Conservation (phyloP, 2,329 filamentous ascomycete genomes). For the Arthroderma uncinatum region DNA sequence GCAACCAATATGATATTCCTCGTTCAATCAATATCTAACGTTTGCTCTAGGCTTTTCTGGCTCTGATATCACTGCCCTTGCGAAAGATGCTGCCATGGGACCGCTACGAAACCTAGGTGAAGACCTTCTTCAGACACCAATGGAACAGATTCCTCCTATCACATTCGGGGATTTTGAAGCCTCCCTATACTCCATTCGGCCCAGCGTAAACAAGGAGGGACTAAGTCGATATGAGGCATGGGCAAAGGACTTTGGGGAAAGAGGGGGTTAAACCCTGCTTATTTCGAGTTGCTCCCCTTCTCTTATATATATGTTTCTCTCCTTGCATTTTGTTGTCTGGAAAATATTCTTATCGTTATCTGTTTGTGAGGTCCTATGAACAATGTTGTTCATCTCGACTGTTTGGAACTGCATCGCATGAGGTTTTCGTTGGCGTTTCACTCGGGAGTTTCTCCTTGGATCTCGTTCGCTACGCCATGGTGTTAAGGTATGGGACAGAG, state of each 20-base stretch:
- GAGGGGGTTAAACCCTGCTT: constrained; percentile 51
- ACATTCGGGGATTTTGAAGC: constrained; percentile 70
- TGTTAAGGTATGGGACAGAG: not conserved
- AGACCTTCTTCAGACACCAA: constrained; percentile 76
- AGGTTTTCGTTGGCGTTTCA: not conserved
- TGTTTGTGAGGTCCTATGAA: not conserved
- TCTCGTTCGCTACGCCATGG: not conserved
- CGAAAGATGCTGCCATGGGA: constrained; percentile 97
- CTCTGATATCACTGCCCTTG: constrained; percentile 89
- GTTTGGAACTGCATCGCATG: constrained; percentile 1
- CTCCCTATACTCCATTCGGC: constrained; percentile 73
- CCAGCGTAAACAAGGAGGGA: constrained; percentile 76
- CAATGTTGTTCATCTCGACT: not conserved
- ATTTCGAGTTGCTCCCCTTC: not conserved
- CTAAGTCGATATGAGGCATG: constrained; percentile 87
- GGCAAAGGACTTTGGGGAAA: constrained; percentile 85
- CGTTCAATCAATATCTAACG: constrained; percentile 3
- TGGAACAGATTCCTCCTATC: constrained; percentile 89
- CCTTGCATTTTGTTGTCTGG: not conserved
- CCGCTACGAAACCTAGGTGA: constrained; percentile 83
- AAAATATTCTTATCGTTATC: not conserved
- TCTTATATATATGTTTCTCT: not conserved
- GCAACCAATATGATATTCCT: not conserved
- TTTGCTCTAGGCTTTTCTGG: constrained; percentile 73
- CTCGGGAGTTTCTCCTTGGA: not conserved